Percentiles rank a stretch among this genome's conserved stretches.
phyloP scores from a whole-genome alignment of 352 stramenopile genomes.

The Vaucheria bursata region DNA sequence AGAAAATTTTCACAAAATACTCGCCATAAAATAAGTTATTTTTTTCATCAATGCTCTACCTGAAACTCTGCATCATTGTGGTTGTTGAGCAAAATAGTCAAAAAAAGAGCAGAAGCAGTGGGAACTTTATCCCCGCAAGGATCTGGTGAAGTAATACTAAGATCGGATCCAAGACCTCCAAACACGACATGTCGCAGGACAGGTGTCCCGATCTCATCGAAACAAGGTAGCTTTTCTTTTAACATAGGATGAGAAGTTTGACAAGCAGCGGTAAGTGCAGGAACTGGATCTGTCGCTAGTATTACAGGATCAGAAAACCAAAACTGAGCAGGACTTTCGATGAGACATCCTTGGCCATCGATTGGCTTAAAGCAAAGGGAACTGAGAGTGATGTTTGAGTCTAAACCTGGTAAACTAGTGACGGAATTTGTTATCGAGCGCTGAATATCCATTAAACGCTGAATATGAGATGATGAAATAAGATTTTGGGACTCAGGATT shows the following conservation, averaged over 20 bases:
- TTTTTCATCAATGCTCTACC: too few species aligned
- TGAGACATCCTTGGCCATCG: constrained; percentile 40
- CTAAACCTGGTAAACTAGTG: not conserved
- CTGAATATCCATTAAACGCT: constrained; percentile 36
- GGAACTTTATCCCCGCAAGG: constrained; percentile 67
- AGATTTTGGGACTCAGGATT: constrained; percentile 11
- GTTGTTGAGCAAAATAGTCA: constrained; percentile 75
- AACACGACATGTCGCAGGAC: constrained; percentile 77
- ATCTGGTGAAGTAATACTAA: constrained; percentile 57
- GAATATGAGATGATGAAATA: constrained; percentile 22
- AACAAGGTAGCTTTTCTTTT: constrained; percentile 57
- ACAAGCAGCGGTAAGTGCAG: constrained; percentile 72
- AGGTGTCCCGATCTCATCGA: constrained; percentile 75
- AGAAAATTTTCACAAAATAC: too few species aligned
- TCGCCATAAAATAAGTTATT: too few species aligned
- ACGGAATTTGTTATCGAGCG: constrained; percentile 20
- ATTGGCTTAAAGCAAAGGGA: constrained; percentile 44
- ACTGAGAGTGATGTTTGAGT: constrained; percentile 11
- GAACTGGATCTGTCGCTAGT: constrained; percentile 56
- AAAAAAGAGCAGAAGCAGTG: constrained; percentile 63
- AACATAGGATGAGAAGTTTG: constrained; percentile 58
- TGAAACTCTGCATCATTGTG: constrained; percentile 65
- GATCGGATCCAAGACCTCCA: constrained; percentile 54
- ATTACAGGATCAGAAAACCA: constrained; percentile 42
- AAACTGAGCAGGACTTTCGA: constrained; percentile 45